Evolutionary conservation across 2,329 filamentous ascomycete species (phyloP).

Genomic region (Nemania serpens): DNA sequence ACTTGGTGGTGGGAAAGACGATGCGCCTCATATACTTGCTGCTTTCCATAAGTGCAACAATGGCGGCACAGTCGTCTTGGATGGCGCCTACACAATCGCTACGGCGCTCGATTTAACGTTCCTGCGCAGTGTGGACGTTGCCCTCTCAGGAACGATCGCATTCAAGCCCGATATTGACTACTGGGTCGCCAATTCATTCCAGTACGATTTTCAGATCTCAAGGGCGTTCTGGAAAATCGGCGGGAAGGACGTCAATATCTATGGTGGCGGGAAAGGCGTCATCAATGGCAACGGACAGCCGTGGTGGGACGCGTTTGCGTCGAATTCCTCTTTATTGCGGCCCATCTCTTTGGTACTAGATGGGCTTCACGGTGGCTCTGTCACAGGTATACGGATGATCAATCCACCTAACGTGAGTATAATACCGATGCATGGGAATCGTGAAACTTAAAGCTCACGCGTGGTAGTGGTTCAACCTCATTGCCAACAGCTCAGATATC

Average conservation of each 20-base stretch:
- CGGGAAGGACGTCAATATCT: conserved; percentile 62
- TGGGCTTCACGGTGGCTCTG: conserved; percentile 26
- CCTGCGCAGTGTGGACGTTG: conserved; percentile 65
- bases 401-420: conserved; percentile 28
- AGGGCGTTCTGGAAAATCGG: conserved; percentile 56
- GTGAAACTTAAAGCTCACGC: conserved; percentile 1
- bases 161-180: conserved; percentile 70
- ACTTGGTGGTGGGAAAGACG: conserved; percentile 27
- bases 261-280: conserved; percentile 53
- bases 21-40: conserved; percentile 50
- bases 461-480: conserved; percentile 64
- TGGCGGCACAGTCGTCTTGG: conserved; percentile 66
- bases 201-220: conserved; percentile 69
- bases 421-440: background rate
- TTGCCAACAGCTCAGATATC: conserved; percentile 68
- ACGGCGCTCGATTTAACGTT: conserved; percentile 69
- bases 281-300: conserved; percentile 67
- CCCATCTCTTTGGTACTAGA: conserved; percentile 29
- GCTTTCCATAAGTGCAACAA: conserved; percentile 64
- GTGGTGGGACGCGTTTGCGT: conserved; percentile 66
- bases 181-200: conserved; percentile 69
- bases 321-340: conserved; percentile 33
- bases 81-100: conserved; percentile 63
- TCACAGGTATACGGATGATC: conserved; percentile 28
- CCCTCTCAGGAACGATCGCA: conserved; percentile 58